Percentiles rank a stretch among this genome's conserved stretches.
Conservation (phyloP, 495 filamentous ascomycete species). For the Lasiosphaeria hispida region DNA sequence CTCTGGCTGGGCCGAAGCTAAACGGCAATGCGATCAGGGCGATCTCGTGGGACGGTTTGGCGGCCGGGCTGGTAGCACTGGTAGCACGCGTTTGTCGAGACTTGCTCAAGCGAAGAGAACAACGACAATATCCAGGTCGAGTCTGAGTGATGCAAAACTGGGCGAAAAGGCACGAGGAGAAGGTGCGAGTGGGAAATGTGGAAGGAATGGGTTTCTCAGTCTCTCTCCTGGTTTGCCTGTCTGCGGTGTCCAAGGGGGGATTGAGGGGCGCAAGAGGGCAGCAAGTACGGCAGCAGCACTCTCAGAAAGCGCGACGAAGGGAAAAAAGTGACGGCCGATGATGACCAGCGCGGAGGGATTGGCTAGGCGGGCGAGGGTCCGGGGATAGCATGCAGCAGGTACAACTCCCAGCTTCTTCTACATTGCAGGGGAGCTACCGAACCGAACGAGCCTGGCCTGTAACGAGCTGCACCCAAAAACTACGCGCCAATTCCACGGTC, state of each 20-base stretch:
- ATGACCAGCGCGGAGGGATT: slow-evolving; percentile 3
- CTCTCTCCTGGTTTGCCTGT: no score
- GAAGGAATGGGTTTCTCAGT: no score
- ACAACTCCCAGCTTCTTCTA: neutral
- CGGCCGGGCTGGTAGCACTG: neutral
- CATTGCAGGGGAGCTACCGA: neutral
- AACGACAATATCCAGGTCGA: neutral
- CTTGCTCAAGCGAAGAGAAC: slow-evolving; percentile 6
- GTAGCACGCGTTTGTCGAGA: slow-evolving; percentile 3
- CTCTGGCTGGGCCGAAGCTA: neutral
- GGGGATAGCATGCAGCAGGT: neutral
- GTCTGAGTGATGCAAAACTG: neutral
- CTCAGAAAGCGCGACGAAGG: slow-evolving; percentile 1
- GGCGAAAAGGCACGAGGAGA: neutral
- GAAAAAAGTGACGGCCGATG: slow-evolving; percentile 4
- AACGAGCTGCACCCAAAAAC: no score
- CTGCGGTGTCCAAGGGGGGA: neutral
- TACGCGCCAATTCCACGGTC: no score
- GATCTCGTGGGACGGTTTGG: no score
- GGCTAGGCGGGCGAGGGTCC: slow-evolving; percentile 1
- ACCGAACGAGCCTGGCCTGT: no score
- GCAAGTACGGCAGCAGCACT: neutral
- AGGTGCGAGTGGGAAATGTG: neutral
- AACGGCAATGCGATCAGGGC: neutral
- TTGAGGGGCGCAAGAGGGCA: slow-evolving; percentile 5